Conservation (phyloP, 2,329 filamentous ascomycete genomes). For the Colletotrichum salicis region DNA sequence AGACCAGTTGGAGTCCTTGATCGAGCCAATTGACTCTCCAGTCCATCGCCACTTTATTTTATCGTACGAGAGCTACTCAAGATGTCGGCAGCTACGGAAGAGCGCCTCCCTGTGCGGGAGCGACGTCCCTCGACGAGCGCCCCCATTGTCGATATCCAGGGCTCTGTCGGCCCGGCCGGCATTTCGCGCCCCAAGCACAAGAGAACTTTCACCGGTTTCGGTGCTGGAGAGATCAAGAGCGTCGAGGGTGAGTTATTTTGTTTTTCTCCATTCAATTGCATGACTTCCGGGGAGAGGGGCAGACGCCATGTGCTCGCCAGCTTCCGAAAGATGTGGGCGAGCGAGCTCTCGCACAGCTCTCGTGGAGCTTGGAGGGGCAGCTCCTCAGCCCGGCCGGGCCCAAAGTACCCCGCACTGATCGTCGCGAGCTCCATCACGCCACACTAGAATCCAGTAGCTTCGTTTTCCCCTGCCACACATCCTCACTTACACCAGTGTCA, state of each 20-base stretch:
- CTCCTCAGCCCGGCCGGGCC: slow-evolving; percentile 36
- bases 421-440: slow-evolving; percentile 38
- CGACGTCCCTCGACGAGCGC: slow-evolving; percentile 84
- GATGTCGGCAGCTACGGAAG: slow-evolving; percentile 45
- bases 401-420: slow-evolving; percentile 41
- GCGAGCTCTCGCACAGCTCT: slow-evolving; percentile 29
- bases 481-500: slow-evolving; percentile 1
- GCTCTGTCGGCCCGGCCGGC: slow-evolving; percentile 86
- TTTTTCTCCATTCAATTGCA: slow-evolving; percentile 9
- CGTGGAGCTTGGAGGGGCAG: slow-evolving; percentile 33
- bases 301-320: slow-evolving; percentile 4
- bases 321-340: background rate
- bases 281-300: background rate
- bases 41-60: background rate
- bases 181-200: slow-evolving; percentile 93
- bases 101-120: slow-evolving; percentile 68
- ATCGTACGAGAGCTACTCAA: slow-evolving; percentile 32
- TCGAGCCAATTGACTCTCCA: slow-evolving; percentile 15
- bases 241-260: slow-evolving; percentile 76
- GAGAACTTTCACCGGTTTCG: slow-evolving; percentile 95
- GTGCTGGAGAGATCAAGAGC: slow-evolving; percentile 88
- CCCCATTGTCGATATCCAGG: slow-evolving; percentile 87
- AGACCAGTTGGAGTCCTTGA: background rate
- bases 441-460: slow-evolving; percentile 24
- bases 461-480: background rate